Base-by-base conservation (phyloP, 2,329 filamentous ascomycete genomes). In the Neofusicoccum laricinum region DNA sequence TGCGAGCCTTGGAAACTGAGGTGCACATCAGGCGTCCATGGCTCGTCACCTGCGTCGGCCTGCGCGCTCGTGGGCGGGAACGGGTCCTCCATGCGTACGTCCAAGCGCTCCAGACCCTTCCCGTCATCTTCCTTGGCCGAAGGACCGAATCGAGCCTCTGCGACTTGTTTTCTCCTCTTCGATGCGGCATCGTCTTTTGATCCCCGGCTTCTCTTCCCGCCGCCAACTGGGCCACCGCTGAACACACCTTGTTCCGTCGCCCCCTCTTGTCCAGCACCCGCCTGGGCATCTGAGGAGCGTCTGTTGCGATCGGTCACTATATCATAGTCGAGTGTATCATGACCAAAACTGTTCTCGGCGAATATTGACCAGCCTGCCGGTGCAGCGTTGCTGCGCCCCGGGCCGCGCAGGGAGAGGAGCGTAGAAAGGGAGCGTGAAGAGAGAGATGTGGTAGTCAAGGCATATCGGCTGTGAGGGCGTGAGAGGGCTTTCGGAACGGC, bases 401-500 rank as follows among this genome's bases (percentile, higher is more conserved):
- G 80, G 0, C 93, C 92, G 41, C 88, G 85, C 50, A 88, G 84
- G 15, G 88, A 84, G 15, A 94, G 79, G 46, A 96, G 79, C 1
- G 89, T 89, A 4, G 84, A 81, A 11, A 97, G 79, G 64, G 90
- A 93, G 68, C 87, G 88, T 15, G 91, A 90, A 0, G 85, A 84
- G 19, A 96, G 80, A 55, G 84, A 87, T 1, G 90, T 91, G 4
- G 85, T 77, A 66, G 87, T 85, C 0, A 97, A 79, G 0, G 86
- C 84, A 68, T 91, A 94, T 34, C 92, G 84, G 67, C 89, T 85
- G 34, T 89, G 85, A 0, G 91, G 90, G 14, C 88, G 84, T 0
- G 91, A 95, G 12, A 96, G 82, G 0, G 92, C 92, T 71, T 92
- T 93, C 0, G 92, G 91, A 7, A 97, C 88, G 1, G 91, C 90